A percentile compares a stretch with the other conserved stretches of the same genome.
These are phyloP conservation scores for Bruguiera gymnorhiza DNA, from an alignment of 345 rosid species.

Conservation along the genomic window DNA sequence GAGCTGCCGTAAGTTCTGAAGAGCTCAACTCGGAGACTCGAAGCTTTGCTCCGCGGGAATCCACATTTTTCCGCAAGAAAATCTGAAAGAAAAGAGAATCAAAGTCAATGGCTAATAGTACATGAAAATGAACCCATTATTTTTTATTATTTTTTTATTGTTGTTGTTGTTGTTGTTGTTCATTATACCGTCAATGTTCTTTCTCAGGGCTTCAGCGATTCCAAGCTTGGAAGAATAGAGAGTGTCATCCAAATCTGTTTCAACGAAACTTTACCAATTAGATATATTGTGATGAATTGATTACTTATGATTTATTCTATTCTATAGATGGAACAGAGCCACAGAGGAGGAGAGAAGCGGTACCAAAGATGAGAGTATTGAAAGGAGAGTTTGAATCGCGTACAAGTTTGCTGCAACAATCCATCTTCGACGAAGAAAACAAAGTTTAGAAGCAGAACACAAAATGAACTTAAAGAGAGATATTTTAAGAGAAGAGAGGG, in stretches of 20 bases:
- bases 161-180: too few species aligned
- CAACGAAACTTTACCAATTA: neutral
- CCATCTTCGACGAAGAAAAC: conserved; percentile 29
- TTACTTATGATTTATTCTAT: too few species aligned
- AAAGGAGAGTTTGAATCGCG: conserved; percentile 45
- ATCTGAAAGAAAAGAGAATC: conserved; percentile 28
- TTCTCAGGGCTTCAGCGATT: conserved; percentile 62
- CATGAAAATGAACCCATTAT: too few species aligned
- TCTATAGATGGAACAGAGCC: too few species aligned
- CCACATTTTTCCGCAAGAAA: conserved; percentile 77
- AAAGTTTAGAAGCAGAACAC: neutral
- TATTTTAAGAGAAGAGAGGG: neutral
- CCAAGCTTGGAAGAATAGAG: conserved; percentile 71
- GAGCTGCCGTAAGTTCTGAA: conserved; percentile 88
- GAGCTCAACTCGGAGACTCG: conserved; percentile 64
- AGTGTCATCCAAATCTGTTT: conserved; percentile 91
- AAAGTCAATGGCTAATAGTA: neutral
- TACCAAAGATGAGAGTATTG: conserved; percentile 76
- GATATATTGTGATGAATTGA: neutral
- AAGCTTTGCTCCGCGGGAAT: conserved; percentile 52
- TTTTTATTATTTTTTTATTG: too few species aligned
- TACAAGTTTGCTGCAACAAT: conserved; percentile 23
- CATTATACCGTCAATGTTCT: conserved; percentile 67
- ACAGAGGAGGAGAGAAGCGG: too few species aligned
- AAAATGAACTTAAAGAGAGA: neutral